These are phyloP conservation scores for Aspergillus melleus DNA, from an alignment of 2,329 filamentous ascomycete species.

Conservation along the genomic window DNA sequence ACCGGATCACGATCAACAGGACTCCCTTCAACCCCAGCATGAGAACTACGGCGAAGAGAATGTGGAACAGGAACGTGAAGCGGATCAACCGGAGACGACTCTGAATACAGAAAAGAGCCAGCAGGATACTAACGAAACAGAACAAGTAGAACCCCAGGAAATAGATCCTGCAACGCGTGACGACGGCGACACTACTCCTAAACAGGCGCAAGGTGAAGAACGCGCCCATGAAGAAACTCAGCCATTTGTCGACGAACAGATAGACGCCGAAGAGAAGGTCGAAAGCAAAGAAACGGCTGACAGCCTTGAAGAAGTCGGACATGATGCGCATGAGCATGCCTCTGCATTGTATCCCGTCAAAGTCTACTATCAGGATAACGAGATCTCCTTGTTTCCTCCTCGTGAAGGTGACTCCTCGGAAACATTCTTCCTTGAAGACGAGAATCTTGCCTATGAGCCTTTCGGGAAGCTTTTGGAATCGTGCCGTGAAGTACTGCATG, in stretches of 20 bases:
- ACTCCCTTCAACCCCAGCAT: constrained; percentile 2
- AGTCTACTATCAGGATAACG: constrained; percentile 56
- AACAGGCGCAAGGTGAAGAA: constrained; percentile 19
- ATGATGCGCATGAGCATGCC: constrained; percentile 9
- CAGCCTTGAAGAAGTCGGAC: constrained; percentile 9
- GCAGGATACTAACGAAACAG: constrained; percentile 25
- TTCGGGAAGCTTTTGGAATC: constrained; percentile 58
- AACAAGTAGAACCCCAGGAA: constrained; percentile 11
- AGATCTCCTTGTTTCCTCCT: constrained; percentile 61
- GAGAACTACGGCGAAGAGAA: constrained; percentile 11
- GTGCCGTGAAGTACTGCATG: constrained; percentile 56
- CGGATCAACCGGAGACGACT: constrained; percentile 1
- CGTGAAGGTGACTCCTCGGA: constrained; percentile 53
- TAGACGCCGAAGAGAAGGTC: constrained; percentile 9
- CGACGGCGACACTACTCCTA: constrained; percentile 4
- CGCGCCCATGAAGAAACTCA: constrained; percentile 9
- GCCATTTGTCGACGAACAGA: constrained; percentile 9
- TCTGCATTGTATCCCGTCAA: constrained; percentile 47
- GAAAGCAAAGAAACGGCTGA: constrained; percentile 4
- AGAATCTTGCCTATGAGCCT: constrained; percentile 53
- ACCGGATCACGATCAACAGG: background rate
- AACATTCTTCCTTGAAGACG: constrained; percentile 58
- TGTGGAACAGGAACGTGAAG: constrained; percentile 8
- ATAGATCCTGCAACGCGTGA: constrained; percentile 3
- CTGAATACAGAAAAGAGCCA: constrained; percentile 6